Percentiles rank a stretch among this genome's conserved stretches.
These are phyloP conservation scores for Sporisorium exsertum DNA, from an alignment of 1,284 basidiomycete species.

Conservation along the genomic window DNA sequence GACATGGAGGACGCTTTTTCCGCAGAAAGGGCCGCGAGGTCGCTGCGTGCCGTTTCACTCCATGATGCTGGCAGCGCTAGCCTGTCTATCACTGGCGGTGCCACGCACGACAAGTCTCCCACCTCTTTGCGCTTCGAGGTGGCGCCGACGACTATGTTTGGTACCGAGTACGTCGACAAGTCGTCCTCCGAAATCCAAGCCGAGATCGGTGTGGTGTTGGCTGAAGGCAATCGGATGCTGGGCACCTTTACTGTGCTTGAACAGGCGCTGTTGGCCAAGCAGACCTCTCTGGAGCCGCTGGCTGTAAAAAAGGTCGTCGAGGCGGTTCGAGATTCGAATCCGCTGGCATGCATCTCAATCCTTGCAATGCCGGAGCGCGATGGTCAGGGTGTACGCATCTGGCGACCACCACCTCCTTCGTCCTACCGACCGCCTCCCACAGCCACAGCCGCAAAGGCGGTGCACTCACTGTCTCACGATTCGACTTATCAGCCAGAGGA, in stretches of 20 bases:
- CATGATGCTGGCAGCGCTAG: conserved; percentile 19
- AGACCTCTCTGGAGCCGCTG: conserved; percentile 16
- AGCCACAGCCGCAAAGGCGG: background rate
- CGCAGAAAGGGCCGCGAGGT: conserved; percentile 36
- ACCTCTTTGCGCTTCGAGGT: conserved; percentile 26
- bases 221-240: conserved; percentile 53
- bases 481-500: background rate
- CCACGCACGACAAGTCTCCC: conserved; percentile 8
- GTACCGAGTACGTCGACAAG: conserved; percentile 50
- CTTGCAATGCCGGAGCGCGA: conserved; percentile 1
- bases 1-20: conserved; percentile 42
- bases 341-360: conserved; percentile 11
- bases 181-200: conserved; percentile 54
- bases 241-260: conserved; percentile 50
- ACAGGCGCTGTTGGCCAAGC: conserved; percentile 39
- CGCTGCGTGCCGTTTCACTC: conserved; percentile 37
- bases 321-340: conserved; percentile 8
- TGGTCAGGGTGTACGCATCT: background rate
- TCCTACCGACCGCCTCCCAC: conserved; percentile 16
- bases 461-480: background rate
- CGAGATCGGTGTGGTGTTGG: conserved; percentile 56
- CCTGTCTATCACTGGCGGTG: background rate
- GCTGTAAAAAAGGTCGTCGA: conserved; percentile 13
- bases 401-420: conserved; percentile 26
- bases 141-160: conserved; percentile 40